Base-by-base conservation (phyloP, 225 moss, liverwort and hornwort genomes). In the Physcomitrium patens region DNA sequence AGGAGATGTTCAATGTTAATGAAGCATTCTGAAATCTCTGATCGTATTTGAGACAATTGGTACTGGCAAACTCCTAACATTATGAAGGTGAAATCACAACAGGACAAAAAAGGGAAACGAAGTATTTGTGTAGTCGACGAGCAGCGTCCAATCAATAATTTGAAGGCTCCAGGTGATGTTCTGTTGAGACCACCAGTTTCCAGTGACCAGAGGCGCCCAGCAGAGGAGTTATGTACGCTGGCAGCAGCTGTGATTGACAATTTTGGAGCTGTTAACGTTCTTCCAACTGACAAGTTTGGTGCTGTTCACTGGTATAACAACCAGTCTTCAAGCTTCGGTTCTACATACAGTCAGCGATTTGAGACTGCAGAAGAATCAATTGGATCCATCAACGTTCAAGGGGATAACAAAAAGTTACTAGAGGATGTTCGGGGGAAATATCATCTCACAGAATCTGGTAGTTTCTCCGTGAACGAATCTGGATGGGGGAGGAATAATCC, bases 91-190 rank as follows among this genome's bases (percentile, higher is more conserved):
- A 53, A 59, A 78, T 63, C 55, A 77, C 43, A 20, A 63, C 64
- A 87, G 87, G 87, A 74, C 81, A 74, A 77, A 62, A 79, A 77
- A 42, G 87, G 81, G 58, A 84, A 84, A 68, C 70, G 59, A 74
- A 54, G 37, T 18, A 37, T 68, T 56, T 68, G 44, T n/a, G 79
- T n/a, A 74, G 79, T 18, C 67, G 63, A 79, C 10, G 61, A 63
- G 74, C 66, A 77, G 67, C 51, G 63, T 61, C 81, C 70, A 66
- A 67, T 45, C 41, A 31, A 14, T 63, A 15, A 9, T 60, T 56
- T 24, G 80, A 74, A 74, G 57, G 60, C 56, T 61, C 50, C 66
- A 62, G 74, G 23, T 49, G 60, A 62, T 56, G 66, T 67, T 75
- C 31, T 52, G 69, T 74, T 22, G 51, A 74, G 57, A 60, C 61